Percentiles rank a stretch among this genome's conserved stretches.
Conservation (phyloP, 345 rosid genomes). For the Syzygium aromaticum region DNA sequence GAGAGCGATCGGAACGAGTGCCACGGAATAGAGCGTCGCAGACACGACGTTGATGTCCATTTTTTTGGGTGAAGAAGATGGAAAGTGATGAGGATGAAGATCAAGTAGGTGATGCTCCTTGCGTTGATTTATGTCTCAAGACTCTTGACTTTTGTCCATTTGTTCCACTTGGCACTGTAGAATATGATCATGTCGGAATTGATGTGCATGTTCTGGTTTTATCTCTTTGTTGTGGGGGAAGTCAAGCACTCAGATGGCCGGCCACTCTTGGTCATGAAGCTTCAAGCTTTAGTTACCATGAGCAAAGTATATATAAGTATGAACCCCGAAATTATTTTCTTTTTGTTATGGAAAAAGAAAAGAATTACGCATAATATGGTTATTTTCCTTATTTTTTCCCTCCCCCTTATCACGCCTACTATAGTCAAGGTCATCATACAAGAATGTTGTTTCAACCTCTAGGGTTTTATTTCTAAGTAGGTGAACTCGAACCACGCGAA, state of each 20-base stretch:
- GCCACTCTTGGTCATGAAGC: neutral
- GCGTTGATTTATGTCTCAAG: neutral
- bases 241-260: neutral
- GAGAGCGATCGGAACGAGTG: conserved; percentile 11
- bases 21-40: conserved; percentile 8
- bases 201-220: neutral
- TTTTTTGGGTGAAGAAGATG: neutral
- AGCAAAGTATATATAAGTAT: neutral
- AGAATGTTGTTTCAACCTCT: neutral
- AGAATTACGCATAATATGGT: neutral
- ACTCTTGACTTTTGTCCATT: neutral
- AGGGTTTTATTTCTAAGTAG: neutral
- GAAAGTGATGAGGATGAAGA: neutral
- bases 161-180: neutral
- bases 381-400: neutral
- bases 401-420: neutral
- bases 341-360: neutral
- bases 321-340: neutral
- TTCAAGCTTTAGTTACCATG: neutral
- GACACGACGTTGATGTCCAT: conserved; percentile 12
- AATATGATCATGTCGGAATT: neutral
- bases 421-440: neutral
- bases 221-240: neutral
- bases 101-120: neutral
- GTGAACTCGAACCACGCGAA: neutral